Base-by-base conservation (phyloP, 257 asterid genomes). In the Primulina tabacum region DNA sequence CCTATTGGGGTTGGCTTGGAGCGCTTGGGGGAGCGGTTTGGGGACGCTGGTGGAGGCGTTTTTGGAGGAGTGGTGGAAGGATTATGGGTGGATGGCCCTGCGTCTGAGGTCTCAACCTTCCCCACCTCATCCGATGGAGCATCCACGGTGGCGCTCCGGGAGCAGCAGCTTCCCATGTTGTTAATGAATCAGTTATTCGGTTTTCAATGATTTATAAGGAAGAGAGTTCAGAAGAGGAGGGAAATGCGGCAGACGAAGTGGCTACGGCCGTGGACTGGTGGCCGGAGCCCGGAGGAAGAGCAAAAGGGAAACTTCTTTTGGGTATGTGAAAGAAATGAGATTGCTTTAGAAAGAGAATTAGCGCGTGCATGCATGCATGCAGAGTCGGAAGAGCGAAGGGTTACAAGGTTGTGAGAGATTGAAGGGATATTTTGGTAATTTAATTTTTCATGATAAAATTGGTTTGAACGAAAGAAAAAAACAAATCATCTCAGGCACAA, bases 161-260 rank as follows among this genome's bases (percentile, higher is more conserved):
- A 72, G 78, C 89, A 86, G 77, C 89, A 86, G 75, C 77, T 68
- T 57, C 92, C 92, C 92, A 86, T 84, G 60, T 69, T 63, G 20
- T 67, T 60, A 20, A 64, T 52, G 34, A 64, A 59, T 64, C 18
- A 9, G 2, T 14, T 43, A 11, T 11, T 43, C 14, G 53, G 14
- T 50, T 50, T 32, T 50, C 21, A 43, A 43, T 43, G n/a, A 50
- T 50, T 17, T 16, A 5, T 4, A 8, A 40, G 60, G 60, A 14
- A 21, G 52, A 47, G 30, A 40, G 17, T 2, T 17, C 2, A 8
- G 14, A 63, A 66, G 47, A 30, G 33, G 68, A 57, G 60, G 12
- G 20, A 4, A 73, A 66, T 59, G 76, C 26, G 62, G 21, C 64
- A 24, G 26, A 24, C 26, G 26, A 24, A 24, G 26, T 16, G 33